These are phyloP conservation scores for Mycena olivaceomarginata DNA, from an alignment of 768 basidiomycete genomes.

Conservation along the genomic window DNA sequence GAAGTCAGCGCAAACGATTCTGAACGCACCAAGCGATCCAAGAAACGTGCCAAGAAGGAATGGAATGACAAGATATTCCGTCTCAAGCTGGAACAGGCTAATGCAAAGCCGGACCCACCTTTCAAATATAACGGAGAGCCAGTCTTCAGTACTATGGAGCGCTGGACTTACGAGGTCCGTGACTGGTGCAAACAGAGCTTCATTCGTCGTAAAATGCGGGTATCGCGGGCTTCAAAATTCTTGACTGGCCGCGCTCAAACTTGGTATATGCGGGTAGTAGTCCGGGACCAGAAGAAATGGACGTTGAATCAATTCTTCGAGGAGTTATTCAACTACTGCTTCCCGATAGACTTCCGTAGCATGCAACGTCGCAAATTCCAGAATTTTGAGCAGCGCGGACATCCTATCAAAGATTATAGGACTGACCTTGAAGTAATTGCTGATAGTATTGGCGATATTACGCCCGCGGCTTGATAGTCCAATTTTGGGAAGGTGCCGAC, in stretches of 20 bases:
- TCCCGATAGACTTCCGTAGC: slow-evolving; percentile 42
- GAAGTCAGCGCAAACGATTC: slow-evolving; percentile 9
- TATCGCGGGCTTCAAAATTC: neutral
- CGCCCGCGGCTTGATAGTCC: slow-evolving; percentile 22
- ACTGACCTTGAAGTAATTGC: slow-evolving; percentile 27
- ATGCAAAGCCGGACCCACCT: slow-evolving; percentile 36
- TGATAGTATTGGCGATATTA: slow-evolving; percentile 37
- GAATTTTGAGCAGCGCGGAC: slow-evolving; percentile 27
- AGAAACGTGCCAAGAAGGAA: slow-evolving; percentile 5
- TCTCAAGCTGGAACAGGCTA: slow-evolving; percentile 38
- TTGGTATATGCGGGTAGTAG: neutral
- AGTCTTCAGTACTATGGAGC: slow-evolving; percentile 16
- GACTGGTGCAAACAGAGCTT: slow-evolving; percentile 25
- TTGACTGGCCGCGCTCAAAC: neutral
- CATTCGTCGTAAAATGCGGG: slow-evolving; percentile 1
- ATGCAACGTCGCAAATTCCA: slow-evolving; percentile 42
- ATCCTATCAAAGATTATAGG: slow-evolving; percentile 33
- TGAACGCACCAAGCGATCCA: neutral
- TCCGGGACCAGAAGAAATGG: neutral
- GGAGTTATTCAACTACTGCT: slow-evolving; percentile 37
- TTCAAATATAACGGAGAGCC: slow-evolving; percentile 36
- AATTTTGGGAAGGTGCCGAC: slow-evolving; percentile 41
- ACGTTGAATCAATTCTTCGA: neutral
- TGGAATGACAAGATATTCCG: slow-evolving; percentile 26
- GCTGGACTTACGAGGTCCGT: slow-evolving; percentile 28